Evolutionary conservation across 2,329 filamentous ascomycete genomes (phyloP).

Genomic region (Penicillium nordicum): DNA sequence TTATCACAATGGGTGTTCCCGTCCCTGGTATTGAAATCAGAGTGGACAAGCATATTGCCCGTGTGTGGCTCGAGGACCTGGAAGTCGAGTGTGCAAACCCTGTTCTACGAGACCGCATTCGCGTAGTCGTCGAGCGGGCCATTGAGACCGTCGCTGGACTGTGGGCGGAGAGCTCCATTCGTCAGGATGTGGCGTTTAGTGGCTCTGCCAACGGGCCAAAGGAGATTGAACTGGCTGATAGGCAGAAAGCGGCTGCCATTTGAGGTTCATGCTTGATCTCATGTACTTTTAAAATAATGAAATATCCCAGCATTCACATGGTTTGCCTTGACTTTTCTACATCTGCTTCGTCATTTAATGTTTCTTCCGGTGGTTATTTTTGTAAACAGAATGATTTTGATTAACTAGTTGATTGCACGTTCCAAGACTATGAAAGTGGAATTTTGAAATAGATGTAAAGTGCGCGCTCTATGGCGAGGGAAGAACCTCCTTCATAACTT

Average conservation of each 20-base stretch:
- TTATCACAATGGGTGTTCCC: conserved; percentile 81
- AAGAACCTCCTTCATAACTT: conserved; percentile 55
- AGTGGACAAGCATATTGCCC: conserved; percentile 82
- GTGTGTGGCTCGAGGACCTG: conserved; percentile 86
- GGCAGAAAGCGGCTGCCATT: conserved; percentile 22
- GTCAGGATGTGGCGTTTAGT: conserved; percentile 22
- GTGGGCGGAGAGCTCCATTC: conserved; percentile 38
- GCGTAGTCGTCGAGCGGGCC: conserved; percentile 83
- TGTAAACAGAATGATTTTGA: neutral
- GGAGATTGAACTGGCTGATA: conserved; percentile 15
- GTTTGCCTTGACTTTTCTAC: neutral
- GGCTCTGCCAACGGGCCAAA: conserved; percentile 19
- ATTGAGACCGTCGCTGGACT: conserved; percentile 81
- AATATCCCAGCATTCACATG: neutral
- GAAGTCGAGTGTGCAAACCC: conserved; percentile 83
- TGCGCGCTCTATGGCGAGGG: neutral
- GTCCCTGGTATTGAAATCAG: conserved; percentile 84
- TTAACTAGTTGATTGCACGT: neutral
- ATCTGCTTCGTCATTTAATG: neutral
- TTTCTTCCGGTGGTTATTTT: neutral
- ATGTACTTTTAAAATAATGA: conserved; percentile 2
- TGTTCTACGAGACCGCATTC: conserved; percentile 76
- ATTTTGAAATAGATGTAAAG: no score
- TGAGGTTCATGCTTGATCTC: conserved; percentile 24
- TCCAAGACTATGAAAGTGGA: neutral